phyloP scores from a whole-genome alignment of 225 moss, liverwort and hornwort genomes.

The Sphagnum contortum region DNA sequence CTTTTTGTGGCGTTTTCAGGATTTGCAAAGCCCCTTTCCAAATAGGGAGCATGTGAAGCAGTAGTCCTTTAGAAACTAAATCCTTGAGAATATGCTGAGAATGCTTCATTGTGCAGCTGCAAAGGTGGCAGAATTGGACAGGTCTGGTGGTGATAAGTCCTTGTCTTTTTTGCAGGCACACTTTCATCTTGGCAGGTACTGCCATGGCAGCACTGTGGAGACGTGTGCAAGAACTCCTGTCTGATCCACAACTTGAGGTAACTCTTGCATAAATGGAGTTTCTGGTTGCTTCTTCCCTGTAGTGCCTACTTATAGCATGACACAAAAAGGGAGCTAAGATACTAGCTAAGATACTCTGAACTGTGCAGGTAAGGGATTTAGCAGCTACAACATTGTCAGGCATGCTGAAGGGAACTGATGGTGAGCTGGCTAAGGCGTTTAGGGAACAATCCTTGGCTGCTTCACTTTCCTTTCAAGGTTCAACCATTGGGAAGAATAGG shows the following conservation, averaged over 20 bases:
- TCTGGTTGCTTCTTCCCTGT: background rate
- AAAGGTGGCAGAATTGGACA: too few species aligned
- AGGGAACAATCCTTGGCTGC: conserved; percentile 60
- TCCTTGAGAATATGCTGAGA: too few species aligned
- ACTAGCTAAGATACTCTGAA: too few species aligned
- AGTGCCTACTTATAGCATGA: too few species aligned
- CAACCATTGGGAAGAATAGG: conserved; percentile 65
- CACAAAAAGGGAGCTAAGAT: too few species aligned
- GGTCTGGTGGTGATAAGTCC: background rate
- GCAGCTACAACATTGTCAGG: conserved; percentile 91
- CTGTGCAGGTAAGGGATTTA: conserved; percentile 74
- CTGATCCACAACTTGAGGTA: conserved; percentile 98
- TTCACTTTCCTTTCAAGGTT: conserved; percentile 44
- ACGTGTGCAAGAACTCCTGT: conserved; percentile 74
- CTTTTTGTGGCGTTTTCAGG: background rate
- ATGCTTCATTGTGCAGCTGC: background rate
- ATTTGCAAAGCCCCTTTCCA: background rate
- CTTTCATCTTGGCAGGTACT: conserved; percentile 57
- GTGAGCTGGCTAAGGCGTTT: conserved; percentile 60
- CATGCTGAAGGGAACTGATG: conserved; percentile 85
- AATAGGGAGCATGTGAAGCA: background rate
- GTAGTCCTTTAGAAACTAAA: too few species aligned
- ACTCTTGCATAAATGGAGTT: conserved; percentile 28
- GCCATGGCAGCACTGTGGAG: conserved; percentile 62
- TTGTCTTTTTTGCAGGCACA: conserved; percentile 47